A percentile compares a stretch with the other conserved stretches of the same genome.
These are phyloP conservation scores for Candida loeiensis DNA, from an alignment of 805 yeast species.

Conservation along the genomic window DNA sequence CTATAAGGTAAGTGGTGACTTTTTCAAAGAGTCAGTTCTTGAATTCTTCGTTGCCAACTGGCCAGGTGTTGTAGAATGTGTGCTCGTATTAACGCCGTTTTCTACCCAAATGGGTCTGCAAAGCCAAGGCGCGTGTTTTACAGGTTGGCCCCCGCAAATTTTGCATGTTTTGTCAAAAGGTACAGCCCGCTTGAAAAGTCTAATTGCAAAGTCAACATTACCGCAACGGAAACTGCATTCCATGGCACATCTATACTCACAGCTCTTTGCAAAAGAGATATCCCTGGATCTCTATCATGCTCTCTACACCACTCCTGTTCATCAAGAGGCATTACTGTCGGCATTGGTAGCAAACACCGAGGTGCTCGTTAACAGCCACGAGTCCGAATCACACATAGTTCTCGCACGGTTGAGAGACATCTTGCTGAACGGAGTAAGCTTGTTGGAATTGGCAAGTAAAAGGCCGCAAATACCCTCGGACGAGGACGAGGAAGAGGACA, in stretches of 20 bases:
- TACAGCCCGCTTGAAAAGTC: neutral
- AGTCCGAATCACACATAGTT: constrained; percentile 41
- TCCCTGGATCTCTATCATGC: constrained; percentile 17
- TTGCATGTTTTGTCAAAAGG: neutral
- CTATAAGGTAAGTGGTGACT: too few species aligned
- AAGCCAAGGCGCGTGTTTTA: neutral
- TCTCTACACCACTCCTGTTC: constrained; percentile 24
- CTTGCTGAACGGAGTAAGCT: constrained; percentile 18
- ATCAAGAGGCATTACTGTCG: constrained; percentile 21
- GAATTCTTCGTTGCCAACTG: too few species aligned
- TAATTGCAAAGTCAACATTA: neutral
- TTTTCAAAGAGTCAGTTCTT: too few species aligned
- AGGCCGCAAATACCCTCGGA: neutral
- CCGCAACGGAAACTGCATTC: neutral
- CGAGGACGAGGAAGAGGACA: constrained; percentile 1
- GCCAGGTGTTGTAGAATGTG: too few species aligned
- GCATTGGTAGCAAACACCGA: constrained; percentile 20
- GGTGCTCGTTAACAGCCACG: constrained; percentile 5
- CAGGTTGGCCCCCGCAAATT: constrained; percentile 1
- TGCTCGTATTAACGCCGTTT: neutral
- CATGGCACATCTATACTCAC: constrained; percentile 16
- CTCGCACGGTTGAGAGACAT: constrained; percentile 14
- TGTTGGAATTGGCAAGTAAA: constrained; percentile 10
- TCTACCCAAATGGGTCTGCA: neutral
- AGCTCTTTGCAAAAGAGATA: constrained; percentile 17